Evolutionary conservation across 2,329 filamentous ascomycete genomes (phyloP), one percentile per base, ranked within the genome.

Genomic region (Alternaria burnsii): DNA sequence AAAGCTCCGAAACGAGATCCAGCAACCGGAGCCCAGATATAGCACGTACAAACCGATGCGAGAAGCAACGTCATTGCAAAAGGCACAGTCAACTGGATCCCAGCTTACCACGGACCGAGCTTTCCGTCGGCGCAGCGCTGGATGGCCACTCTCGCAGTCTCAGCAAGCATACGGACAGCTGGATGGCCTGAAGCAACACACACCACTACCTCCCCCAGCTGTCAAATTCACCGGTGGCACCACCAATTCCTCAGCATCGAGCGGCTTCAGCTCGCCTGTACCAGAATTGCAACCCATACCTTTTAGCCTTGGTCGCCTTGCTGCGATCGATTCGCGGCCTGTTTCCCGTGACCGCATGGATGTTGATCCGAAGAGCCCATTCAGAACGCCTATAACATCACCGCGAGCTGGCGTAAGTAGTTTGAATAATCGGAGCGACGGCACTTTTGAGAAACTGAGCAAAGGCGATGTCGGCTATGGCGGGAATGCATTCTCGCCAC

Each of bases 1-100:
- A 79, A 94, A 90, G 73, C 84, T 99, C 40, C 86, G 90, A 32
- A 97, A 96, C 72, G 95, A 99, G 76, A 90, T 94, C 5, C 93
- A 95, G 38, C 85, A 91, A 61, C 94, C 94, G 0, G 93, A 97
- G 69, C 95, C 95, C 20, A 87, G 89, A 20, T 99, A 93, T 75
- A 92, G 89, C 56, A 84, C 89, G 1, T 98, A 97, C 81, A 97
- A 94, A 75, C 87, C 91, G 1, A 74, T 75, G 12, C 80, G 80
- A 57, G 84, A 85, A 51, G 74, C 73, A 0, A 67, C 75, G 24
- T 51, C 55, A 14, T 62, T 61, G 6, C 70, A 77, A 48, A 52
- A 67, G 16, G 22, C 59, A 24, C 73, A 66, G 22, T 69, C 62
- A n/a, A 54, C 66, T 26, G 69, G 67, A 8, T 44, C 60, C 8